A percentile compares a stretch with the other conserved stretches of the same genome.
phyloP scores from a whole-genome alignment of 176 grass and related monocot species.

The Alopecurus myosuroides region DNA sequence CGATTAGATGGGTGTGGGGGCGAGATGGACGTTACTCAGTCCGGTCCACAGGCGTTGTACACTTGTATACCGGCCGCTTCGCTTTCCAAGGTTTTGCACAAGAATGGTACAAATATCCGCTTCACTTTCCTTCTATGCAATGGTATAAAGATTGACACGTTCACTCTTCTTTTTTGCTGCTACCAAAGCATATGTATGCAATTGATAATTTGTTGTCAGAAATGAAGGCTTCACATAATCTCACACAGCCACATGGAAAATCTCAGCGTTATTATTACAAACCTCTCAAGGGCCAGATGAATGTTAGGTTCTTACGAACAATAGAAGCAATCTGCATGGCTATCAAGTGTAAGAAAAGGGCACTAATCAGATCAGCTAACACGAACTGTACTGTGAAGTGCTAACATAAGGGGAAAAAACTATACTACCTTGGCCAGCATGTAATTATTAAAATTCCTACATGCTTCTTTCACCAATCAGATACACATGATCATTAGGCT shows the following conservation, averaged over 20 bases:
- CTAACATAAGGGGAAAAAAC: background rate
- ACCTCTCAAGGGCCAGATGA: background rate
- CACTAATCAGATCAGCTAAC: background rate
- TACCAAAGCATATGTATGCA: background rate
- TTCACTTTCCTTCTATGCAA: too few species aligned
- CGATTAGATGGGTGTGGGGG: too few species aligned
- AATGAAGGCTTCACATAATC: background rate
- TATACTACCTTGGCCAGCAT: slow-evolving; percentile 17
- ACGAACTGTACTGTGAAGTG: slow-evolving; percentile 9
- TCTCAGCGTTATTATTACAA: background rate
- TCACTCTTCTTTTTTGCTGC: background rate
- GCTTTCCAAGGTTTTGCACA: too few species aligned
- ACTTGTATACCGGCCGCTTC: too few species aligned
- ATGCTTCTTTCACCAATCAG: background rate
- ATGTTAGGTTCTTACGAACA: slow-evolving; percentile 12
- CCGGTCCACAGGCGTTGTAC: too few species aligned
- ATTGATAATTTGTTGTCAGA: background rate
- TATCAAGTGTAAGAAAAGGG: background rate
- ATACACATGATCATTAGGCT: background rate
- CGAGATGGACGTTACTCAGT: too few species aligned
- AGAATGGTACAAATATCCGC: too few species aligned
- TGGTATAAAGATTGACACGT: too few species aligned
- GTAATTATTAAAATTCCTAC: background rate
- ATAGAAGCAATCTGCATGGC: background rate
- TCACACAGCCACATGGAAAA: background rate